These are phyloP conservation scores for Penstemon newberryi DNA, from an alignment of 257 asterid species.

Conservation along the genomic window DNA sequence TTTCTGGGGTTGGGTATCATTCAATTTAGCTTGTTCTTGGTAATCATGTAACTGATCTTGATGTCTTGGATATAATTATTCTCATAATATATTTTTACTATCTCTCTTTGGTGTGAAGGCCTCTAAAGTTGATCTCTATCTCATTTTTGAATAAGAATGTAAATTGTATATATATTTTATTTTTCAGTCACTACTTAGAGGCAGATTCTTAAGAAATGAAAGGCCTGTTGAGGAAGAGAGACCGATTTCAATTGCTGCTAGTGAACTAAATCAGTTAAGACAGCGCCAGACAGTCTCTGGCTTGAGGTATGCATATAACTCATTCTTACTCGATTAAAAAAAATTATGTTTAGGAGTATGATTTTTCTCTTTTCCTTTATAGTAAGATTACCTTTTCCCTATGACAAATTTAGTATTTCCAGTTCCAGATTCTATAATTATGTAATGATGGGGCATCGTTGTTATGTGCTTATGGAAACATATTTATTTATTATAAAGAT, in stretches of 20 bases:
- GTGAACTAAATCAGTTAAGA: slow-evolving; percentile 84
- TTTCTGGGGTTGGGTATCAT: no score
- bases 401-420: background rate
- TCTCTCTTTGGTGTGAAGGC: background rate
- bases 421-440: background rate
- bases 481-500: background rate
- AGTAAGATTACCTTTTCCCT: background rate
- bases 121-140: background rate
- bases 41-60: slow-evolving; percentile 3
- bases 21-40: background rate
- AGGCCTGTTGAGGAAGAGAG: slow-evolving; percentile 75
- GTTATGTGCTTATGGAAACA: background rate
- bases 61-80: background rate
- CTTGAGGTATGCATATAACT: slow-evolving; percentile 60
- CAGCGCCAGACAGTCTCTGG: slow-evolving; percentile 91
- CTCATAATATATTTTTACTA: background rate
- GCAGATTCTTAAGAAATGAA: slow-evolving; percentile 85
- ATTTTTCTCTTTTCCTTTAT: background rate
- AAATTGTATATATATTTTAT: slow-evolving; percentile 24
- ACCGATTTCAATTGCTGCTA: slow-evolving; percentile 71
- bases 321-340: slow-evolving; percentile 1
- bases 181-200: slow-evolving; percentile 87
- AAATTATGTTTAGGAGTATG: background rate
- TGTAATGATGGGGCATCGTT: background rate
- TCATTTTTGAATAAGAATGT: slow-evolving; percentile 16